These are phyloP conservation scores for Candida fluviatilis DNA, from an alignment of 805 yeast genomes.

Conservation along the genomic window DNA sequence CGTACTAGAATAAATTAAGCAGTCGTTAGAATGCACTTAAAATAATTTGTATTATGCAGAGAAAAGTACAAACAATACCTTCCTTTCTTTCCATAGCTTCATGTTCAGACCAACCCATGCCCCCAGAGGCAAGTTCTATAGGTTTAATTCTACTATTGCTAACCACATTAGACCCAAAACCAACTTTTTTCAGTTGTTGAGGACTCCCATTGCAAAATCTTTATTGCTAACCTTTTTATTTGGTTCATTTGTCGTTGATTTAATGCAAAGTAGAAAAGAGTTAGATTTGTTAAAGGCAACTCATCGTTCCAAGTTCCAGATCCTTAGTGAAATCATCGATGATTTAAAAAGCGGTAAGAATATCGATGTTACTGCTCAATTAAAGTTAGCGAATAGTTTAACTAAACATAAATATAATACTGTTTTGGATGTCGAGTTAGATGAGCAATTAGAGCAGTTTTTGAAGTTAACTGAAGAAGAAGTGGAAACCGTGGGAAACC, in stretches of 20 bases:
- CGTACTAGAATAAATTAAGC: too few relatives aligned
- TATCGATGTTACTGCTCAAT: conserved; percentile 40
- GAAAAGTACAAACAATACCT: too few relatives aligned
- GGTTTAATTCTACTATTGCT: conserved; percentile 8
- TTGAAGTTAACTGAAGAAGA: conserved; percentile 27
- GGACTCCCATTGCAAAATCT: conserved; percentile 34
- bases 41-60: too few relatives aligned
- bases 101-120: too few relatives aligned
- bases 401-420: conserved; percentile 33
- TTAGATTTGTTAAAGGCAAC: conserved; percentile 39
- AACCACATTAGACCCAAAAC: conserved; percentile 13
- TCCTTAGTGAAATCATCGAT: conserved; percentile 27
- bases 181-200: conserved; percentile 23
- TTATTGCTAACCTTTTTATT: conserved; percentile 33
- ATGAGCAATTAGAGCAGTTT: conserved; percentile 33
- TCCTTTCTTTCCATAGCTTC: too few relatives aligned
- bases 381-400: conserved; percentile 39
- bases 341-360: conserved; percentile 29
- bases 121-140: too few relatives aligned
- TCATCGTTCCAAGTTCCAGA: conserved; percentile 31
- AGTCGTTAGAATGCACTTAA: too few relatives aligned
- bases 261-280: conserved; percentile 41
- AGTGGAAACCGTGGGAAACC: neutral
- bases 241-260: conserved; percentile 46
- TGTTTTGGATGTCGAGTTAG: conserved; percentile 34